These are phyloP conservation scores for Ceratocystiopsis minuta DNA, from an alignment of 2,329 filamentous ascomycete genomes.

Conservation along the genomic window DNA sequence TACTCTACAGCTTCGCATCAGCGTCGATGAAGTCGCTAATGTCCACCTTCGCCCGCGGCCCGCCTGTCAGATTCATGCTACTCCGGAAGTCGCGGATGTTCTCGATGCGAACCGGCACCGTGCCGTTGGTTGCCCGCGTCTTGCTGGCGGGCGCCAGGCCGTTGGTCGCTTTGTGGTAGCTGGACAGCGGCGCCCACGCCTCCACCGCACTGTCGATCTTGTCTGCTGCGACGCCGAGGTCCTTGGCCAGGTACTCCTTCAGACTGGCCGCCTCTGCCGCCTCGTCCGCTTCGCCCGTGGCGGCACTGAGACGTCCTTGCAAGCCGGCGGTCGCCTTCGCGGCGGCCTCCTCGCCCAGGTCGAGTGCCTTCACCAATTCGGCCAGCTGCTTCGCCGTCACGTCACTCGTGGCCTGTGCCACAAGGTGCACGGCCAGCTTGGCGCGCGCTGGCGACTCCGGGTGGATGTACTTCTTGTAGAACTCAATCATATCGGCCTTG, in stretches of 20 bases:
- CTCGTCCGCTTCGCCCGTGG: slow-evolving; percentile 27
- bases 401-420: slow-evolving; percentile 47
- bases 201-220: slow-evolving; percentile 25
- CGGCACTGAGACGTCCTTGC: slow-evolving; percentile 16
- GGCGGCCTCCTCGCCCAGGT: slow-evolving; percentile 16
- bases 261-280: slow-evolving; percentile 31
- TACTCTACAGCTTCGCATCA: slow-evolving; percentile 52
- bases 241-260: slow-evolving; percentile 29
- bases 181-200: slow-evolving; percentile 18
- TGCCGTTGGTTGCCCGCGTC: slow-evolving; percentile 26
- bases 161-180: slow-evolving; percentile 15
- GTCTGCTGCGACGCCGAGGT: slow-evolving; percentile 27
- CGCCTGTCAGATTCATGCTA: slow-evolving; percentile 51
- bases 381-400: slow-evolving; percentile 23
- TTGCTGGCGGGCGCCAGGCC: slow-evolving; percentile 14
- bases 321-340: slow-evolving; percentile 16
- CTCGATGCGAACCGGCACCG: slow-evolving; percentile 44
- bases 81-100: slow-evolving; percentile 73
- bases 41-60: slow-evolving; percentile 54
- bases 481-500: slow-evolving; percentile 63
- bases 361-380: slow-evolving; percentile 20
- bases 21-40: slow-evolving; percentile 73
- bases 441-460: slow-evolving; percentile 55
- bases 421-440: slow-evolving; percentile 72
- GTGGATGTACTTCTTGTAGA: slow-evolving; percentile 59